These are phyloP conservation scores for Yarrowia keelungensis DNA, from an alignment of 805 yeast genomes.

Conservation along the genomic window DNA sequence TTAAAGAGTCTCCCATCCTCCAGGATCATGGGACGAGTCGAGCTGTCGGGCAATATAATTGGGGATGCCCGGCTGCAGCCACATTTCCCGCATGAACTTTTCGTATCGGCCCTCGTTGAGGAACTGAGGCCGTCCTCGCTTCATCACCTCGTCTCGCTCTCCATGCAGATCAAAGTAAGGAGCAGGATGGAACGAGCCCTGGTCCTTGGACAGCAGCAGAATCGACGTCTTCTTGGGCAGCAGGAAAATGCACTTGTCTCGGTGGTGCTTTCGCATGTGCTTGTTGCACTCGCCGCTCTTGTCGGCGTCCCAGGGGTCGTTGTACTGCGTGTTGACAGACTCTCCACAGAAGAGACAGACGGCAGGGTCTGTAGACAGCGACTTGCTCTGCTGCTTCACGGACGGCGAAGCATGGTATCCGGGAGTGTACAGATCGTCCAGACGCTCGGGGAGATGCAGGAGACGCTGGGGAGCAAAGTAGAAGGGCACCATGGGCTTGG, in stretches of 20 bases:
- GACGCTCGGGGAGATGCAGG: slow-evolving; percentile 66
- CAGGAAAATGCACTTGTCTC: slow-evolving; percentile 72
- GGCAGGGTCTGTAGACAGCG: slow-evolving; percentile 69
- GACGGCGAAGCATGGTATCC: slow-evolving; percentile 37
- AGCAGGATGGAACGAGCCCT: slow-evolving; percentile 83
- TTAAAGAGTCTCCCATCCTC: slow-evolving; percentile 93
- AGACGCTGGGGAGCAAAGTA: slow-evolving; percentile 18
- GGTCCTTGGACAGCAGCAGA: slow-evolving; percentile 68
- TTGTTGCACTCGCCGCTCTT: slow-evolving; percentile 78
- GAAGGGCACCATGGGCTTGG: slow-evolving; percentile 16
- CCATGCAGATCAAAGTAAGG: slow-evolving; percentile 90
- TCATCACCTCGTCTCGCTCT: slow-evolving; percentile 76
- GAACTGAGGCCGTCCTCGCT: slow-evolving; percentile 71
- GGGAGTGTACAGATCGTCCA: slow-evolving; percentile 70
- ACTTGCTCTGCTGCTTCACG: slow-evolving; percentile 18
- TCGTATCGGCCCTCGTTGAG: slow-evolving; percentile 69
- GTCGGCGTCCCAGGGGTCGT: slow-evolving; percentile 44
- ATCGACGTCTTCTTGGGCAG: slow-evolving; percentile 72
- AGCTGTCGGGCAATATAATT: slow-evolving; percentile 79
- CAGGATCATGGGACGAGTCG: slow-evolving; percentile 81
- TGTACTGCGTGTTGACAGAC: slow-evolving; percentile 37
- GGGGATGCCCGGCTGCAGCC: slow-evolving; percentile 82
- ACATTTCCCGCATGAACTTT: slow-evolving; percentile 66
- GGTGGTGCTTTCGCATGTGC: slow-evolving; percentile 66
- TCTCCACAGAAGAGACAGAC: slow-evolving; percentile 84